phyloP scores from a whole-genome alignment of 805 yeast genomes.

The Wickerhamiella azymoides region DNA sequence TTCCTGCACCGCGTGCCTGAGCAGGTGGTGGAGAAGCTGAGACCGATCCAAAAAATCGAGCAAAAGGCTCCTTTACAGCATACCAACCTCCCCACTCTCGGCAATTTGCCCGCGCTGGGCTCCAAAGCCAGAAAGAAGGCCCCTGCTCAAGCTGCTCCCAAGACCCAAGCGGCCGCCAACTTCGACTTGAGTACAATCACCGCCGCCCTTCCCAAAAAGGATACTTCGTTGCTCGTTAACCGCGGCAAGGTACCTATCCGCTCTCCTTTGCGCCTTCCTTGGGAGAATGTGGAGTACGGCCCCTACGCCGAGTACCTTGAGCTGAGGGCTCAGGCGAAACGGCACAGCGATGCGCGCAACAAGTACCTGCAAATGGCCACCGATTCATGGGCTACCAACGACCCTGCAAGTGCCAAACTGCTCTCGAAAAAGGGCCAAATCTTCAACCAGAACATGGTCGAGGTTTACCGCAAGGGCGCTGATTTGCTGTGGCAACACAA shows the following conservation, averaged over 20 bases:
- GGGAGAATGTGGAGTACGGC: conserved; percentile 20
- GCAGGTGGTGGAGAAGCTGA: conserved; percentile 13
- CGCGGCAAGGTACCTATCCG: conserved; percentile 2
- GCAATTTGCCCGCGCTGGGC: conserved; percentile 13
- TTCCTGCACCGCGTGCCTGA: conserved; percentile 30
- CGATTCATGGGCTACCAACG: conserved; percentile 22
- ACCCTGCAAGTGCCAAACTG: conserved; percentile 22
- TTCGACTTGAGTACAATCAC: conserved; percentile 2
- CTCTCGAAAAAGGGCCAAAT: conserved; percentile 24
- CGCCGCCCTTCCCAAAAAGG: conserved; percentile 1
- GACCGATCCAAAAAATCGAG: neutral
- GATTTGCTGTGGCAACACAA: conserved; percentile 20
- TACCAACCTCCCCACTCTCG: neutral
- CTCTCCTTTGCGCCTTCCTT: conserved; percentile 19
- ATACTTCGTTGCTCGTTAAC: neutral
- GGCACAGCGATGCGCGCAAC: conserved; percentile 23
- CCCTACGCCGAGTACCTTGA: conserved; percentile 19
- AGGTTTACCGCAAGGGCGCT: conserved; percentile 19
- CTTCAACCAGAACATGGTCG: conserved; percentile 21
- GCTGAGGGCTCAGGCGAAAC: conserved; percentile 19
- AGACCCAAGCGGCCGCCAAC: too few species aligned
- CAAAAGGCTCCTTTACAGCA: neutral
- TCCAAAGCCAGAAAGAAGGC: conserved; percentile 2
- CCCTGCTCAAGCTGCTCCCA: neutral
- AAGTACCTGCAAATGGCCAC: conserved; percentile 25